These are phyloP conservation scores for Tinospora cordifolia DNA, from an alignment of 164 flowering plant species.

Conservation along the genomic window DNA sequence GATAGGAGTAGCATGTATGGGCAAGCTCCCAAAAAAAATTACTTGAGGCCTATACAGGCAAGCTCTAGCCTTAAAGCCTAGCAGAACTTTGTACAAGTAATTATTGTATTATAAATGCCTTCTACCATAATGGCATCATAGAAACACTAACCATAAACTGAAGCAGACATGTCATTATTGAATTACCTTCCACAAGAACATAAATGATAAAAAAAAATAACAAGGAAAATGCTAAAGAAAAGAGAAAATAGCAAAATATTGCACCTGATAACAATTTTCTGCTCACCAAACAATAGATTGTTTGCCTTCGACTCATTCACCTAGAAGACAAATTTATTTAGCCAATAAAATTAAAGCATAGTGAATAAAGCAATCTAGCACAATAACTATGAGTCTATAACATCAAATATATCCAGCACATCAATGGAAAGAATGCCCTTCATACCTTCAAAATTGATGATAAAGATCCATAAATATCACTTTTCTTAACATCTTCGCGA, in stretches of 20 bases:
- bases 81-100: no score
- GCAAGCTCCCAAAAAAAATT: no score
- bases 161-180: not conserved
- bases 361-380: not conserved
- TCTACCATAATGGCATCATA: not conserved
- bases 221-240: not conserved
- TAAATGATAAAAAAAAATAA: slow-evolving; percentile 1
- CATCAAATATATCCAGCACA: not conserved
- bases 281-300: slow-evolving; percentile 39
- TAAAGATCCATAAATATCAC: slow-evolving; percentile 84
- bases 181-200: not conserved
- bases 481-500: slow-evolving; percentile 78
- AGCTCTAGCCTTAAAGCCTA: no score
- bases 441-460: slow-evolving; percentile 78
- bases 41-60: no score
- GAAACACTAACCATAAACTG: not conserved
- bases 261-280: slow-evolving; percentile 59
- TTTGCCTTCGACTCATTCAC: slow-evolving; percentile 67
- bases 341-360: not conserved
- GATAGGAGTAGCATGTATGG: not conserved
- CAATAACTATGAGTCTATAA: not conserved
- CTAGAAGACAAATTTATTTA: slow-evolving; percentile 27
- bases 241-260: slow-evolving; percentile 1
- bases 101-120: not conserved
- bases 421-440: not conserved